Evolutionary conservation across 2,329 filamentous ascomycete species (phyloP).

Genomic region (Colletotrichum eremochloae): DNA sequence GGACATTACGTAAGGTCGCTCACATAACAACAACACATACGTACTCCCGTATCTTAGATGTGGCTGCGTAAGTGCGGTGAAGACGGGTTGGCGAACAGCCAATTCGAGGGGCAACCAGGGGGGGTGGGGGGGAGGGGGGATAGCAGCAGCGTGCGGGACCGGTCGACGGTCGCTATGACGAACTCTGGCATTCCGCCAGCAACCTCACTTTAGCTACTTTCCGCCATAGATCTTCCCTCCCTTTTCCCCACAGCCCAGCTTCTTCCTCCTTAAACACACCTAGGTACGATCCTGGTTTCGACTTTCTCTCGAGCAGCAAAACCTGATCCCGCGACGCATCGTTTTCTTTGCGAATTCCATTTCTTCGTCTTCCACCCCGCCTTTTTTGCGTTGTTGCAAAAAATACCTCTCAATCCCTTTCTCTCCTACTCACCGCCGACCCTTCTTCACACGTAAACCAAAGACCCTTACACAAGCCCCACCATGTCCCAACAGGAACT

Average conservation of each 20-base stretch:
- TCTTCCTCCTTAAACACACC: conserved; percentile 25
- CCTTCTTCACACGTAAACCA: conserved; percentile 28
- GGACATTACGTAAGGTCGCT: conserved; percentile 28
- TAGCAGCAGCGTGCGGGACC: conserved; percentile 29
- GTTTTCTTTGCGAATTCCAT: conserved; percentile 18
- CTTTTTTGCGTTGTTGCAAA: conserved; percentile 11
- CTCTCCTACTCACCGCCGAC: conserved; percentile 33
- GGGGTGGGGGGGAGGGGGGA: conserved; percentile 11
- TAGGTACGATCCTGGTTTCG: conserved; percentile 27
- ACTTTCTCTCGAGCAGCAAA: conserved; percentile 28
- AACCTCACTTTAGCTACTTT: conserved; percentile 38
- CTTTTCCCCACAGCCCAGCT: conserved; percentile 39
- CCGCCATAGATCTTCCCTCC: conserved; percentile 33
- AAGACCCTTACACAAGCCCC: conserved; percentile 37
- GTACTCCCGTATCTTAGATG: conserved; percentile 33
- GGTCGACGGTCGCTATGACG: conserved; percentile 41
- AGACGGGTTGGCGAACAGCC: conserved; percentile 9
- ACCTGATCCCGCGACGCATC: conserved; percentile 6
- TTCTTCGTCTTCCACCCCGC: conserved; percentile 19
- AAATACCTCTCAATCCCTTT: conserved; percentile 30
- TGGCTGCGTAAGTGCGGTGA: conserved; percentile 38
- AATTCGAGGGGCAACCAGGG: conserved; percentile 41
- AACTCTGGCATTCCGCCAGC: conserved; percentile 40
- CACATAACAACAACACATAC: conserved; percentile 11
- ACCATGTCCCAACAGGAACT: conserved; percentile 57